phyloP scores from a whole-genome alignment of 495 filamentous ascomycete genomes.

The Penicillium longicatenatum region DNA sequence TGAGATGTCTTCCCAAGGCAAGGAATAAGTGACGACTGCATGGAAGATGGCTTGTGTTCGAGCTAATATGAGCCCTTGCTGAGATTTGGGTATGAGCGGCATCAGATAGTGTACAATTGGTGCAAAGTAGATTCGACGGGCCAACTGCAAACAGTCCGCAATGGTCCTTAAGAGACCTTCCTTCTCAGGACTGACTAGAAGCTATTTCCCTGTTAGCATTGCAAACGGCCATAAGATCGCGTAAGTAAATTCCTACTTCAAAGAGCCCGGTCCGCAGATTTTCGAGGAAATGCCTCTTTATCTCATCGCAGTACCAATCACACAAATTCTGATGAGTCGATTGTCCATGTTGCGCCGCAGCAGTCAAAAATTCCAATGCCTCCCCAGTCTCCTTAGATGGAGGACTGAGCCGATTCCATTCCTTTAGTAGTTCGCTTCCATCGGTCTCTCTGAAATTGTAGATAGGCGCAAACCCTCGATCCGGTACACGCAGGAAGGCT shows the following conservation, averaged over 20 bases:
- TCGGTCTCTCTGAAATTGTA: constrained; percentile 25
- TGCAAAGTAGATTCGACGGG: constrained; percentile 47
- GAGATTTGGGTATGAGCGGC: constrained; percentile 29
- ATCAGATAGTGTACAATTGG: constrained; percentile 46
- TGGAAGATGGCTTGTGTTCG: constrained; percentile 63
- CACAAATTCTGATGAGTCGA: constrained; percentile 31
- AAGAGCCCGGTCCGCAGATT: constrained; percentile 42
- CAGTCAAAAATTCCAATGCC: constrained; percentile 45
- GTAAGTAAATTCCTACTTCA: constrained; percentile 30
- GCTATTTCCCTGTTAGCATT: constrained; percentile 26
- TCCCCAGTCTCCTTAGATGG: constrained; percentile 37
- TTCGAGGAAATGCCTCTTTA: constrained; percentile 51
- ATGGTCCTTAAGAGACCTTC: constrained; percentile 40
- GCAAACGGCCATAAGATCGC: background rate
- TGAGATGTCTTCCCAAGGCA: constrained; percentile 53
- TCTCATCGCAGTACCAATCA: constrained; percentile 56
- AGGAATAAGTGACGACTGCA: constrained; percentile 65
- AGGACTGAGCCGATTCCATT: constrained; percentile 34
- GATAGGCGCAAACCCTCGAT: constrained; percentile 31
- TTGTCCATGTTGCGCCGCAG: constrained; percentile 11
- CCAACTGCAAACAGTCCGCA: constrained; percentile 45
- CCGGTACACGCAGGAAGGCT: constrained; percentile 59
- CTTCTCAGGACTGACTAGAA: constrained; percentile 25
- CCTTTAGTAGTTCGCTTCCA: constrained; percentile 31
- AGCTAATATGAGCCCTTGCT: constrained; percentile 40